A percentile compares a stretch with the other conserved stretches of the same genome.
Conservation (phyloP, 2,329 filamentous ascomycete species). For the Fusarium ambrosium region DNA sequence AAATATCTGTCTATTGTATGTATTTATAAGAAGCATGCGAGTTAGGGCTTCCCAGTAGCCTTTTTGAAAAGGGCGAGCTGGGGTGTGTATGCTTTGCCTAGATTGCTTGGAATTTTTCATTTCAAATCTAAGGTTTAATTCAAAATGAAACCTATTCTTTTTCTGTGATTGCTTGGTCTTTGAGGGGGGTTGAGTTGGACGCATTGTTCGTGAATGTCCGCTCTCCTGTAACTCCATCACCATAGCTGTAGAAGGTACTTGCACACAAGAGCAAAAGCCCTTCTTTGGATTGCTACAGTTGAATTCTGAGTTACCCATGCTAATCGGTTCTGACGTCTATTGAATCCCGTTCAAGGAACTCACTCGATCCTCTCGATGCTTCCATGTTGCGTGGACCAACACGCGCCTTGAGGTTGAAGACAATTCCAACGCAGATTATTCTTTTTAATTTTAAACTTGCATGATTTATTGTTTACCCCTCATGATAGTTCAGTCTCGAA, state of each 20-base stretch:
- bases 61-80: not conserved
- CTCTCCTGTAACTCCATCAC: not conserved
- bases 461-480: no score
- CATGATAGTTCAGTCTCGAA: not conserved
- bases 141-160: not conserved
- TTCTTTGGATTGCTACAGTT: not conserved
- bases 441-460: not conserved
- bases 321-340: not conserved
- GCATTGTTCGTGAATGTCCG: not conserved
- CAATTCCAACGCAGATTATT: not conserved
- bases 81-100: not conserved
- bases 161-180: not conserved
- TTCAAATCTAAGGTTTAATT: not conserved
- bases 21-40: conserved; percentile 20
- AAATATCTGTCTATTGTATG: not conserved
- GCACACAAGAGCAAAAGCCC: not conserved
- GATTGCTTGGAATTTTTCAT: not conserved
- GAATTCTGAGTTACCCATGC: not conserved
- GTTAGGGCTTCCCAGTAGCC: not conserved
- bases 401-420: not conserved
- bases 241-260: no score
- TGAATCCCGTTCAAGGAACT: not conserved
- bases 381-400: not conserved
- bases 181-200: not conserved
- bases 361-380: not conserved